Evolutionary conservation across 1,284 basidiomycete genomes (phyloP), one percentile per base, ranked within the genome.

Genomic region (Cryptococcus jaspeensis): DNA sequence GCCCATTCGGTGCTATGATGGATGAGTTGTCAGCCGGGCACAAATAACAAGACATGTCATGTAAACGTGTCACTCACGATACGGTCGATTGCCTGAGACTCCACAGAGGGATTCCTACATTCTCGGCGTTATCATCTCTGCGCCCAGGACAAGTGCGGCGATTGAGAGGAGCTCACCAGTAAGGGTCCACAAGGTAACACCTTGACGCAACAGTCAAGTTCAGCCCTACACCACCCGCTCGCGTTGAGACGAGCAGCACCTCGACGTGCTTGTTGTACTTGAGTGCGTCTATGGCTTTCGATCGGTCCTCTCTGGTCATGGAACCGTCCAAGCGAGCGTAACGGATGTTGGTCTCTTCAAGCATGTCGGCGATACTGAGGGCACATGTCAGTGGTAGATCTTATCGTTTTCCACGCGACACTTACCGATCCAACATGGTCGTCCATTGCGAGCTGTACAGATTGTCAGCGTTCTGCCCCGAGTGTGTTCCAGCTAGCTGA

Each of bases 161-260:
- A 15, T 12, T 18, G 28, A 32, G 13, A 32, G n/a, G n/a, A 32
- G 67, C 82, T 59, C 74, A 88, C 91, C 92, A 96, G 76, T 94
- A 95, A 41, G 93, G 93, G 76, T 97, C 93, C 84, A 97, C 89
- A 43, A 96, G 80, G 74, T 95, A 96, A 20, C 92, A 92, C 32
- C 94, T 85, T 66, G 89, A 88, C 20, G 92, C 92, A n/a, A 90
- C 85, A 0, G 91, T 93, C 52, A 97, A 83, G 74, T 97, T 98
- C 58, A 98, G 80, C 23, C 93, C 96, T 1, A 99, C 96, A 50
- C 96, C 96, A 55, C 96, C 96, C 1, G 96, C 96, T 71, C 95
- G 90, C 63, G 98, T 82, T 70, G 92, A 96, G 65, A 99, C 92
- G 35, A 99, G 84, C 54, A 99, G 81, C 20, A 99, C 90, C 77